Base-by-base conservation (phyloP, 2,329 filamentous ascomycete species). In the Colletotrichum cuscutae region DNA sequence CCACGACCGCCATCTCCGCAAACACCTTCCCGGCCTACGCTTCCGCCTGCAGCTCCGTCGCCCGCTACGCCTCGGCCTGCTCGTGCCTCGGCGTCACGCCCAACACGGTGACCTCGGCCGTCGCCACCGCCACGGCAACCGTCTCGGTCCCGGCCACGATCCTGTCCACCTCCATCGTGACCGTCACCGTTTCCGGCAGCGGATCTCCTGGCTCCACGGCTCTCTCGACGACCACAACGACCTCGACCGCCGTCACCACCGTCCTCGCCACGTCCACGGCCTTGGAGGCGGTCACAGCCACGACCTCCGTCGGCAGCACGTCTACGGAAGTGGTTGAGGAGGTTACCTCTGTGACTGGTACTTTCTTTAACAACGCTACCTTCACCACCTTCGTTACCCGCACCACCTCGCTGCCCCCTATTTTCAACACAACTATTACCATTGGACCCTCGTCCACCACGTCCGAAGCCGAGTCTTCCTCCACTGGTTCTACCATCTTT, bases 21-120 rank as follows among this genome's bases (percentile, higher is more conserved):
- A 54, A n/a, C 37, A 54, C 67, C 12, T 68, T 77, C 53, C 77
- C 77, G 5, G 66, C 64, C 2, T 78, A 78, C 57, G 77, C 77
- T 4, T 74, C 76, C 5, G 74, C 77, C 15, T 79, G 77, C 70
- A 73, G 70, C 42, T 71, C 72, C 32, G 56, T 71, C 26, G 71
- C 67, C n/a, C 63, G 68, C 46, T 79, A 78, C 62, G 74, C 75
- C 28, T 77, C 76, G 28, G 77, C 77, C 19, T 79, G 77, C 75
- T 75, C 72, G 6, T 79, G 77, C 70, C 58, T 78, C 53, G 77
- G 77, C 15, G 73, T 77, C n/a, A 52, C 59, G 6, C 71, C 72
- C 13, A 65, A 24, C 56, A 77, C 77, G 8, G 75, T 64, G 52
- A 77, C 77, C 8, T 74, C 71, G 11, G 56, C 60, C 6, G 56